Evolutionary conservation across 768 basidiomycete species (phyloP).

Genomic region (Trametes cubensis): DNA sequence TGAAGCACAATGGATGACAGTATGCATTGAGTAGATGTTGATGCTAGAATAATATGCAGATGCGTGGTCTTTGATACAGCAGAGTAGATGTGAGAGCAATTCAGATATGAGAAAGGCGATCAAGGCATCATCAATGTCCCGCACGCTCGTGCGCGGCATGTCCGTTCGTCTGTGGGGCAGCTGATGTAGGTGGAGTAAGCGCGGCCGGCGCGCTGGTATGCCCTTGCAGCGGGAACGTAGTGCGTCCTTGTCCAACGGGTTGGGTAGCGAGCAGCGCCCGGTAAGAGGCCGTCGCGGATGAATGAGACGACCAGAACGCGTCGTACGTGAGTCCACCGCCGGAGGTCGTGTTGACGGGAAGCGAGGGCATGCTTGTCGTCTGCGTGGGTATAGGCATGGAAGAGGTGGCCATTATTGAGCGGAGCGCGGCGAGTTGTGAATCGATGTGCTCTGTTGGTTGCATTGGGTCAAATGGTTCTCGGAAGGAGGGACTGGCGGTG

Average conservation of each 20-base stretch:
- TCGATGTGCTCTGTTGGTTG: conserved; percentile 25
- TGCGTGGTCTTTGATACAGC: no score
- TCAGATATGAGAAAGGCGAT: no score
- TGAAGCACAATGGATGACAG: no score
- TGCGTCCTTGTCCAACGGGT: background rate
- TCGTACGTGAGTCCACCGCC: conserved; percentile 26
- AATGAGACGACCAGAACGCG: conserved; percentile 28
- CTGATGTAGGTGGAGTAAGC: background rate
- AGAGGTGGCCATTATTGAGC: conserved; percentile 18
- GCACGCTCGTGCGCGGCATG: background rate
- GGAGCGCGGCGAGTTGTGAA: conserved; percentile 23
- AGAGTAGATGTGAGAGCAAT: no score
- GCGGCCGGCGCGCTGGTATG: conserved; percentile 13
- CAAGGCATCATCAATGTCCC: background rate
- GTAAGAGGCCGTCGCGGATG: conserved; percentile 17
- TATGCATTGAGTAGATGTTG: no score
- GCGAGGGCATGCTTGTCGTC: background rate
- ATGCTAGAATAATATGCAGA: no score
- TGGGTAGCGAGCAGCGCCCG: conserved; percentile 10
- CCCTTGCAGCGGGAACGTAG: conserved; percentile 5
- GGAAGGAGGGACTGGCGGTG: conserved; percentile 2
- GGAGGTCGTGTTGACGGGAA: background rate
- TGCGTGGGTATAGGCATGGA: conserved; percentile 17
- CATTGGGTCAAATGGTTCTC: conserved; percentile 25
- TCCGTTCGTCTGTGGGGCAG: background rate